Conservation (phyloP, 2,329 filamentous ascomycete genomes). For the Diaporthe citrichinensis region DNA sequence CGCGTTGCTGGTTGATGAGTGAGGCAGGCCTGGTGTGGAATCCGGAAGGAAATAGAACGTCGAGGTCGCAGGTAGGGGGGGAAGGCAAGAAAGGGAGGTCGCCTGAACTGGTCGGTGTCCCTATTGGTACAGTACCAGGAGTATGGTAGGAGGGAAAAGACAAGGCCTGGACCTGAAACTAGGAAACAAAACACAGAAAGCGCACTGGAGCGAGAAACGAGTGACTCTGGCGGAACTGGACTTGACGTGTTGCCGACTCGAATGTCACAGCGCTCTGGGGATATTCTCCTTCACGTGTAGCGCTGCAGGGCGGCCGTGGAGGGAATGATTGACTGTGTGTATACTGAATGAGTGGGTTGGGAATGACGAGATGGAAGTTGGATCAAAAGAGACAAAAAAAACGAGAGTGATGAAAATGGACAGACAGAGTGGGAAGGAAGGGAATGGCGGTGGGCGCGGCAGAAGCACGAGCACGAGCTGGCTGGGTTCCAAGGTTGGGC, state of each 20-base stretch:
- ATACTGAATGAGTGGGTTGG: constrained; percentile 23
- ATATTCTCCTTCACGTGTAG: neutral
- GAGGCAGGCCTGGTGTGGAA: constrained; percentile 35
- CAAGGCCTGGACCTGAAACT: constrained; percentile 31
- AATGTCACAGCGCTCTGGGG: constrained; percentile 19
- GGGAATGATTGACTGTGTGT: constrained; percentile 26
- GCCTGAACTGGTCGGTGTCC: constrained; percentile 31
- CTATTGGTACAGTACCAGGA: constrained; percentile 24
- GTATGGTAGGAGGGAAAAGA: neutral
- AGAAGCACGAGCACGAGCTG: constrained; percentile 28
- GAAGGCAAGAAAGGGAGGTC: constrained; percentile 23
- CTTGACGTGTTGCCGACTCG: constrained; percentile 16
- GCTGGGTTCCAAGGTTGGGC: constrained; percentile 33
- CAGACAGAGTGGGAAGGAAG: constrained; percentile 24
- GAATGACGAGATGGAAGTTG: constrained; percentile 14
- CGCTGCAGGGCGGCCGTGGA: constrained; percentile 20
- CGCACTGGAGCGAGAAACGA: constrained; percentile 26
- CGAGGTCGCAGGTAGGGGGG: constrained; percentile 33
- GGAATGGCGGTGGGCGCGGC: constrained; percentile 36
- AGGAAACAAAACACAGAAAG: constrained; percentile 31
- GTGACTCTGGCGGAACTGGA: constrained; percentile 29
- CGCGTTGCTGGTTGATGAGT: constrained; percentile 33
- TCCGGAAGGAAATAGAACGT: constrained; percentile 35
- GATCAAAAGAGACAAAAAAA: constrained; percentile 34
- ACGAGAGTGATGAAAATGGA: constrained; percentile 27